Percentiles rank a stretch among this genome's conserved stretches.
Conservation (phyloP, 1,284 basidiomycete genomes). For the Cryptococcus sp. region DNA sequence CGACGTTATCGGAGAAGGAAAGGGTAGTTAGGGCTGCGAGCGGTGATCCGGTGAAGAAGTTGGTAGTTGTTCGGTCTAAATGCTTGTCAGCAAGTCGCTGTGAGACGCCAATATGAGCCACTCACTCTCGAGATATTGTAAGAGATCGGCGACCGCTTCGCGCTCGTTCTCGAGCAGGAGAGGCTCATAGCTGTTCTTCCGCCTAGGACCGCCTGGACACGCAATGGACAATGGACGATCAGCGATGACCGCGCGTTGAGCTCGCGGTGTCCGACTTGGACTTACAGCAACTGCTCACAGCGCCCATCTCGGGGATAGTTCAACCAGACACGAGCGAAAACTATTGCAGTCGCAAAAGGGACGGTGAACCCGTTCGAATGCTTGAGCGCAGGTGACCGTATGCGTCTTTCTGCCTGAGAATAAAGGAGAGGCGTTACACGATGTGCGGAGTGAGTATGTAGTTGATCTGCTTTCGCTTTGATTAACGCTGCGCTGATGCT, state of each 20-base stretch:
- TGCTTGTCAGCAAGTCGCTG: not conserved
- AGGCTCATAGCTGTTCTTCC: conserved; percentile 79
- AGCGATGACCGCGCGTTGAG: not conserved
- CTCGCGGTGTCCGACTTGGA: not conserved
- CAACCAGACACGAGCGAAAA: not conserved
- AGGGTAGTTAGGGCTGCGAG: conserved; percentile 93
- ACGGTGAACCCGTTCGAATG: too few species aligned
- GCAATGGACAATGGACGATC: not conserved
- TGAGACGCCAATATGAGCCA: conserved; percentile 15
- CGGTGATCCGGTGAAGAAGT: conserved; percentile 92
- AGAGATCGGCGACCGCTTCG: conserved; percentile 95
- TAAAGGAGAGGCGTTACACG: too few species aligned
- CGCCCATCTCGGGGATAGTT: conserved; percentile 35
- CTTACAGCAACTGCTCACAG: conserved; percentile 45
- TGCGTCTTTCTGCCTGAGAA: too few species aligned
- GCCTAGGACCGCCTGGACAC: conserved; percentile 42
- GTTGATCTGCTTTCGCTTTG: too few species aligned
- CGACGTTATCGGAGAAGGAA: conserved; percentile 99
- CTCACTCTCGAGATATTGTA: conserved; percentile 97
- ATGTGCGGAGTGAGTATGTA: too few species aligned
- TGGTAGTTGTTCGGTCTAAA: conserved; percentile 88
- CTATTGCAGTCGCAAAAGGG: not conserved
- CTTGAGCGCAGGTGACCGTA: too few species aligned
- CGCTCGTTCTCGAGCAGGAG: conserved; percentile 95
- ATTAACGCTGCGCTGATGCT: too few species aligned